Conservation (phyloP, 805 yeast genomes). For the Lipomyces anomalus region DNA sequence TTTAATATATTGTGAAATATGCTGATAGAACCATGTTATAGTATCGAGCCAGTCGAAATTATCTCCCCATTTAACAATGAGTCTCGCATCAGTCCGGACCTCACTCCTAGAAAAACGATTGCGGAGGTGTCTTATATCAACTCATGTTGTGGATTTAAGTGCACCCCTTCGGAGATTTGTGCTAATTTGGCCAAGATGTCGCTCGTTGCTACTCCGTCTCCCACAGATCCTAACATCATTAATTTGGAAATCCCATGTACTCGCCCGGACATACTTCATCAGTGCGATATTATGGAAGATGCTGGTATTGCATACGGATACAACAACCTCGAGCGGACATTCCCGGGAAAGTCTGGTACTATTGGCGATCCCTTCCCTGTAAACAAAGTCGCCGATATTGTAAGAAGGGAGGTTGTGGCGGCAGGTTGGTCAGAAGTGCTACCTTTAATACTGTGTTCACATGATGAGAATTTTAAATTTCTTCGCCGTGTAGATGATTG, state of each 20-base stretch:
- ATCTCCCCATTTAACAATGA: conserved; percentile 74
- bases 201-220: conserved; percentile 53
- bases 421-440: conserved; percentile 94
- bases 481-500: conserved; percentile 68
- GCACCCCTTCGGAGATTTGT: conserved; percentile 61
- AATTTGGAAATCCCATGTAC: conserved; percentile 82
- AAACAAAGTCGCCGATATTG: conserved; percentile 83
- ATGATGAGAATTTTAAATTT: conserved; percentile 91
- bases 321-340: conserved; percentile 77
- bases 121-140: conserved; percentile 84
- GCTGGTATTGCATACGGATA: conserved; percentile 95
- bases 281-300: conserved; percentile 98
- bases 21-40: too few relatives aligned
- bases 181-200: conserved; percentile 75
- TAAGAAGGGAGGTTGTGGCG: conserved; percentile 86
- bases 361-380: conserved; percentile 86
- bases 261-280: conserved; percentile 92
- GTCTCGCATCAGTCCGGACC: conserved; percentile 68
- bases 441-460: conserved; percentile 93
- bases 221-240: conserved; percentile 44
- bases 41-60: conserved; percentile 84
- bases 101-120: conserved; percentile 58
- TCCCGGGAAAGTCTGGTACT: conserved; percentile 66
- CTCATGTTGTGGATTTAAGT: conserved; percentile 82
- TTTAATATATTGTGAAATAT: too few relatives aligned